A percentile compares a stretch with the other conserved stretches of the same genome.
These are phyloP conservation scores for grape (Vitis vinifera) DNA, from an alignment of 164 flowering plant genomes.

Conservation along the genomic window ASM3070453v1 NC_081821.1:9277001-9277500, in stretches of 20 bases:
- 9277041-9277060: neutral
- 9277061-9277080: neutral
- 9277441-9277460: slow-evolving; percentile 87
- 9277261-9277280: neutral
- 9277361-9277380: neutral
- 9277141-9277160: slow-evolving; percentile 78
- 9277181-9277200: slow-evolving; percentile 88
- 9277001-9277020: no score
- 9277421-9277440: slow-evolving; percentile 92
- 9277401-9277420: neutral
- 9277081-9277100: neutral
- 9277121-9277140: slow-evolving; percentile 86
- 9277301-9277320: neutral
- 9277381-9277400: neutral
- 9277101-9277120: slow-evolving; percentile 92
- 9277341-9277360: no score
- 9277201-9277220: slow-evolving; percentile 57
- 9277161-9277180: slow-evolving; percentile 73
- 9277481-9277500: neutral
- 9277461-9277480: slow-evolving; percentile 86
- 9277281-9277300: neutral
- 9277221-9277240: no score
- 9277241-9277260: neutral
- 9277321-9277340: neutral
- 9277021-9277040: no score